Percentiles rank a stretch among this genome's conserved stretches.
Evolutionary conservation across 305 asterid species (phyloP).

Genomic region (Fraxinus albicans): DNA sequence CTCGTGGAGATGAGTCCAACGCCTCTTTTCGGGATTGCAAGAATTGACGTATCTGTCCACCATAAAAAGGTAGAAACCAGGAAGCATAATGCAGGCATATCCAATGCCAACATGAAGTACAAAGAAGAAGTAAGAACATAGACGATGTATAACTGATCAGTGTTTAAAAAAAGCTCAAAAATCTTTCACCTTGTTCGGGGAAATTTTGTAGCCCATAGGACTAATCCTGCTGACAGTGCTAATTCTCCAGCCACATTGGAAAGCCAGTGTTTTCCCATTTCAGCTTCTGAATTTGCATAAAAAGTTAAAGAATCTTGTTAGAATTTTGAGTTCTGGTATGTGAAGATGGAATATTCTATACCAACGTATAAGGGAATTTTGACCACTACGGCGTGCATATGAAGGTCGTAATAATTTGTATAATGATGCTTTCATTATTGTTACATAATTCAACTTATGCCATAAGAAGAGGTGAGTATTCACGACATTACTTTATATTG

Average conservation of each 20-base stretch:
- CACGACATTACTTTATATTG: background rate
- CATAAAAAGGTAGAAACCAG: slow-evolving; percentile 78
- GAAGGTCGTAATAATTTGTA: background rate
- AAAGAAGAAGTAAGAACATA: slow-evolving; percentile 52
- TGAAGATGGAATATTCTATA: no score
- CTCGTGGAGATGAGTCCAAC: slow-evolving; percentile 65
- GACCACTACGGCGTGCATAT: background rate
- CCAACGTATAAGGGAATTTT: no score
- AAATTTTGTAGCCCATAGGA: slow-evolving; percentile 57
- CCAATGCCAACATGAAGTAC: slow-evolving; percentile 73
- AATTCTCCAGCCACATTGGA: slow-evolving; percentile 79
- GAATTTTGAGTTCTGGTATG: background rate
- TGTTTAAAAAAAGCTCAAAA: slow-evolving; percentile 74
- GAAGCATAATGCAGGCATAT: slow-evolving; percentile 51
- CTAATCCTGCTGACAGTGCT: slow-evolving; percentile 53
- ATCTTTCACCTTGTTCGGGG: slow-evolving; percentile 64
- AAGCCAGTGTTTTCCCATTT: slow-evolving; percentile 57
- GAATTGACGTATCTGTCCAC: slow-evolving; percentile 64
- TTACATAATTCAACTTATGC: background rate
- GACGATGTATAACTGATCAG: slow-evolving; percentile 64
- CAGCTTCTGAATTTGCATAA: slow-evolving; percentile 47
- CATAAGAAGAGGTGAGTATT: background rate
- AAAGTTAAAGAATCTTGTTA: no score
- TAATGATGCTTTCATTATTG: background rate
- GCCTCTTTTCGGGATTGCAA: slow-evolving; percentile 55